A percentile compares a stretch with the other conserved stretches of the same genome.
These are phyloP conservation scores for Tolypocladium tropicale DNA, from an alignment of 2,329 filamentous ascomycete species.

Conservation along the genomic window DNA sequence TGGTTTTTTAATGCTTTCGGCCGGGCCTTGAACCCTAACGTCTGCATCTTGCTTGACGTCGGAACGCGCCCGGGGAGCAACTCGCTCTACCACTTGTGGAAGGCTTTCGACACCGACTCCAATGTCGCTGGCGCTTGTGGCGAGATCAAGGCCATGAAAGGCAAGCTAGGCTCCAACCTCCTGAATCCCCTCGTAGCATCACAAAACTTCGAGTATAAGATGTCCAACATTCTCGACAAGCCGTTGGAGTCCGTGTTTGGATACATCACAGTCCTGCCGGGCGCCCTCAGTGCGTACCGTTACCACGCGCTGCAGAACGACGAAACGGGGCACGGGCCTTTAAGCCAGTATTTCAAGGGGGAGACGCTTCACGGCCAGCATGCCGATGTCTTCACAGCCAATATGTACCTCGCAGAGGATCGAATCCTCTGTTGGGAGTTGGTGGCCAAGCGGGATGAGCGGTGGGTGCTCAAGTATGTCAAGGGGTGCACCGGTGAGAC, in stretches of 20 bases:
- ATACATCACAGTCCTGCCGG: constrained; percentile 94
- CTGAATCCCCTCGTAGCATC: constrained; percentile 92
- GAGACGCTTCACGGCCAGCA: constrained; percentile 94
- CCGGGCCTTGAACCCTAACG: constrained; percentile 82
- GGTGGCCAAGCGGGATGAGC: constrained; percentile 86
- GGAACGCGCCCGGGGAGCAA: constrained; percentile 84
- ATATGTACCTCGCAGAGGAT: constrained; percentile 89
- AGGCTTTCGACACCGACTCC: constrained; percentile 95
- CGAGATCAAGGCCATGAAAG: constrained; percentile 96
- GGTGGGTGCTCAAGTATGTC: constrained; percentile 97
- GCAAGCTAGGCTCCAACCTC: constrained; percentile 69
- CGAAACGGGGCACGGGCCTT: constrained; percentile 83
- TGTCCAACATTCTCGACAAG: constrained; percentile 98
- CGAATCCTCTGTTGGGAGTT: constrained; percentile 90
- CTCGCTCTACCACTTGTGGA: constrained; percentile 97
- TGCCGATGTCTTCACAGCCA: constrained; percentile 94
- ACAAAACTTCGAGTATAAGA: constrained; percentile 99
- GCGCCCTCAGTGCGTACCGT: constrained; percentile 87
- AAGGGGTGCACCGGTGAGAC: constrained; percentile 95
- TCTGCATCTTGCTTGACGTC: constrained; percentile 94
- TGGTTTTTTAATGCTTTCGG: constrained; percentile 99
- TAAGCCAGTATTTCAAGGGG: constrained; percentile 98
- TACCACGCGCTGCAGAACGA: constrained; percentile 97
- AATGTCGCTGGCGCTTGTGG: constrained; percentile 95
- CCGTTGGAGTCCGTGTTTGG: constrained; percentile 95